Evolutionary conservation across 805 yeast species (phyloP).

Genomic region (Starmerella tilneyi): DNA sequence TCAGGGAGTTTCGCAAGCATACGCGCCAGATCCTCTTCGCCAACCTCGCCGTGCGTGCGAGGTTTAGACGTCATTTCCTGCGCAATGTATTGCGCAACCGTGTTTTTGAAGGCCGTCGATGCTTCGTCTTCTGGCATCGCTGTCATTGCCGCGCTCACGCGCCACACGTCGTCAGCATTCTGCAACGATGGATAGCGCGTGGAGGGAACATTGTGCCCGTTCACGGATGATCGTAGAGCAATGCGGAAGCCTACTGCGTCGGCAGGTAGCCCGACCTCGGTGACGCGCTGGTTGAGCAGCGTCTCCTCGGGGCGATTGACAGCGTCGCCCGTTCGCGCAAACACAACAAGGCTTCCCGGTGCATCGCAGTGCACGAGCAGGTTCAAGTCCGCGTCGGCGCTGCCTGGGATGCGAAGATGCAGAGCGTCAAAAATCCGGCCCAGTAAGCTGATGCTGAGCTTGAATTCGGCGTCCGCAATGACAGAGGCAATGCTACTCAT

Average conservation of each 20-base stretch:
- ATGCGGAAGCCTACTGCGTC: constrained; percentile 24
- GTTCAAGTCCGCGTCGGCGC: constrained; percentile 17
- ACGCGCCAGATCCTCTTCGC: constrained; percentile 24
- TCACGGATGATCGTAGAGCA: constrained; percentile 19
- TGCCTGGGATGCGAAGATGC: constrained; percentile 22
- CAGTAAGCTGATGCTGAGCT: constrained; percentile 46
- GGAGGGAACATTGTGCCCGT: constrained; percentile 23
- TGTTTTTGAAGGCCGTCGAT: constrained; percentile 23
- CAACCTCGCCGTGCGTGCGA: constrained; percentile 19
- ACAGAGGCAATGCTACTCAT: constrained; percentile 32
- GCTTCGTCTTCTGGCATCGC: constrained; percentile 3
- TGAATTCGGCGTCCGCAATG: constrained; percentile 62
- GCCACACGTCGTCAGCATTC: constrained; percentile 32
- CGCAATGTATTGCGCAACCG: constrained; percentile 26
- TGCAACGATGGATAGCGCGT: constrained; percentile 27
- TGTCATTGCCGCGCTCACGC: constrained; percentile 27
- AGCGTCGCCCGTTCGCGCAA: constrained; percentile 19
- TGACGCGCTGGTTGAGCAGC: neutral
- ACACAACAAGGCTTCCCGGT: constrained; percentile 25
- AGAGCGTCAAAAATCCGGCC: constrained; percentile 37
- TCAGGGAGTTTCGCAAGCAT: constrained; percentile 25
- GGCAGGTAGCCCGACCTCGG: neutral
- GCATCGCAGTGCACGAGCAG: constrained; percentile 22
- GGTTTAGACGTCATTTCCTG: constrained; percentile 27
- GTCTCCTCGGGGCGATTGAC: neutral